phyloP scores from a whole-genome alignment of 768 basidiomycete genomes.

The Tylopilus sp. region DNA sequence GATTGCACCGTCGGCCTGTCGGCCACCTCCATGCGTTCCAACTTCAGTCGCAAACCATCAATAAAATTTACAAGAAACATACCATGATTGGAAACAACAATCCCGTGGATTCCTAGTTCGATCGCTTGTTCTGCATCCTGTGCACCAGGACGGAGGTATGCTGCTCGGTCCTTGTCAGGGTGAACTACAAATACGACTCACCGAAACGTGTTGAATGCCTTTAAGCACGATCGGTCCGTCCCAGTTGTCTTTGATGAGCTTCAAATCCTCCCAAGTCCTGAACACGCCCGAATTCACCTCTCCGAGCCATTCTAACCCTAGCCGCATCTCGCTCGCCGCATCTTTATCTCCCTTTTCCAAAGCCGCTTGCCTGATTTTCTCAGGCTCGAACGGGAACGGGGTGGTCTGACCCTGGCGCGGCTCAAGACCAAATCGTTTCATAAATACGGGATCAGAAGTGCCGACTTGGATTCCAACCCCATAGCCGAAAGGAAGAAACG shows the following conservation, averaged over 20 bases:
- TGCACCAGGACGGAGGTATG: background rate
- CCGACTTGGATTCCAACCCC: slow-evolving; percentile 68
- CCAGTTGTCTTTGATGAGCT: slow-evolving; percentile 69
- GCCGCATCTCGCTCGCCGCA: slow-evolving; percentile 32
- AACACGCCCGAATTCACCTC: slow-evolving; percentile 63
- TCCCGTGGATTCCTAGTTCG: slow-evolving; percentile 40
- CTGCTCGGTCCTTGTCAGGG: background rate
- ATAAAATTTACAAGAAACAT: background rate
- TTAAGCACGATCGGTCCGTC: slow-evolving; percentile 75
- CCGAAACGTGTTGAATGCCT: slow-evolving; percentile 66
- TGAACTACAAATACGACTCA: slow-evolving; percentile 26
- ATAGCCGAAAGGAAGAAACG: slow-evolving; percentile 64
- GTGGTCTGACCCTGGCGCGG: slow-evolving; percentile 38
- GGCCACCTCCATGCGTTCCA: slow-evolving; percentile 46
- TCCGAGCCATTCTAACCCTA: slow-evolving; percentile 62
- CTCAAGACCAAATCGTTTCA: slow-evolving; percentile 50
- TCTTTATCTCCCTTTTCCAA: slow-evolving; percentile 46
- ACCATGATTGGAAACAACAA: slow-evolving; percentile 46
- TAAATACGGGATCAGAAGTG: slow-evolving; percentile 74
- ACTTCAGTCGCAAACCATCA: background rate
- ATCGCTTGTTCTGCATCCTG: slow-evolving; percentile 53
- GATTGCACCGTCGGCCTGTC: slow-evolving; percentile 79
- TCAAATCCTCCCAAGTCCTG: slow-evolving; percentile 68
- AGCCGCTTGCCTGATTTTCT: slow-evolving; percentile 38
- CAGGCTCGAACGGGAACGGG: slow-evolving; percentile 58